Conservation (phyloP, 75 land plant species). For the Cupressus sempervirens region DNA sequence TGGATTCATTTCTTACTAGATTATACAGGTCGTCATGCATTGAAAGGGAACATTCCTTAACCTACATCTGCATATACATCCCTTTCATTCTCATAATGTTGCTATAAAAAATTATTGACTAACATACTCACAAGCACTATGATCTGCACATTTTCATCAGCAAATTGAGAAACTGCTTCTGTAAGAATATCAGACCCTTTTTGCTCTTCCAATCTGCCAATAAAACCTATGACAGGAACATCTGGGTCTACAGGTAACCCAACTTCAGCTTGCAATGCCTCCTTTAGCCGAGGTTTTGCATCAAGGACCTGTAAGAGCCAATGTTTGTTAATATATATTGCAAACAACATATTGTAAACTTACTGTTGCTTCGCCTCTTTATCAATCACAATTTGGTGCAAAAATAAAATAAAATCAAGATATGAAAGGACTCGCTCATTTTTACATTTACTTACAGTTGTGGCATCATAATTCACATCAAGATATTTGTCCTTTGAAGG, state of each 20-base stretch:
- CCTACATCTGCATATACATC: neutral
- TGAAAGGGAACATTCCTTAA: neutral
- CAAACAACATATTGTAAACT: neutral
- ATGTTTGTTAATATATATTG: neutral
- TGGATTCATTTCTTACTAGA: neutral
- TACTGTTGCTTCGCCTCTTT: no score
- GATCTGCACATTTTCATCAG: conserved; percentile 69
- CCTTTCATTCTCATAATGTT: neutral
- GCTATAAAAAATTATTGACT: neutral
- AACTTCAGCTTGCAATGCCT: conserved; percentile 88
- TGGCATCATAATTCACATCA: conserved; percentile 60
- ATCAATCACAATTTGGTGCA: no score
- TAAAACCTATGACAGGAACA: conserved; percentile 78
- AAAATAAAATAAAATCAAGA: no score
- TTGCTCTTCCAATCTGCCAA: conserved; percentile 94
- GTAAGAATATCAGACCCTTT: conserved; percentile 92
- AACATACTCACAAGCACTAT: conserved; percentile 62
- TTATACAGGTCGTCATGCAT: neutral
- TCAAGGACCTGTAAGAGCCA: conserved; percentile 54
- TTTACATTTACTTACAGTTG: conserved; percentile 55
- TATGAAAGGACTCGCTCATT: neutral
- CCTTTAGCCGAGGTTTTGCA: conserved; percentile 70
- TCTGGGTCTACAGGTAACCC: conserved; percentile 73
- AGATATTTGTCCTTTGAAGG: conserved; percentile 80
- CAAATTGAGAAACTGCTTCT: conserved; percentile 66